Base-by-base conservation (phyloP, 768 basidiomycete genomes). In the Boletus tylopilopsis region DNA sequence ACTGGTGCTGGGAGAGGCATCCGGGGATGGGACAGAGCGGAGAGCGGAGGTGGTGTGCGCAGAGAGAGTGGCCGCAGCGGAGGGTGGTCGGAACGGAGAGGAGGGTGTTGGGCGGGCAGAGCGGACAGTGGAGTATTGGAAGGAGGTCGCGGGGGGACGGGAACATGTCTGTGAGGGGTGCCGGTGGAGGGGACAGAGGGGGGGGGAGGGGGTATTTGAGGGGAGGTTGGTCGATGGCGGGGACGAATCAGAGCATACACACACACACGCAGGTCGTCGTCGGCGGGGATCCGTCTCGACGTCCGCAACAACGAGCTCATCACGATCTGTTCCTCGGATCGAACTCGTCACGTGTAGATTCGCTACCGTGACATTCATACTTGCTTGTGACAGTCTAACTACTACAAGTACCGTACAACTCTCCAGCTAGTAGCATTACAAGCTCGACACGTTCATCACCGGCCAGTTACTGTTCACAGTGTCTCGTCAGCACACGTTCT, bases 51-150 rank as follows among this genome's bases (percentile, higher is more conserved):
- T 90, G 88, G n/a, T 21, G 38, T 0, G 80, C 66, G 59, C 92
- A 96, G 54, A 94, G 54, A 19, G 91, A 77, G 64, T 96, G 93
- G 45, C 93, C 93, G 61, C 93, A 96, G 58, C 73, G 78, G 34
- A 95, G 82, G 9, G 74, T 78, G 30, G 78, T 70, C 3, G 84
- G 83, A 4, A 70, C 62, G 21, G 58, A 49, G 21, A 84, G 71
- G 46, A 68, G 47, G 21, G 64, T 34, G 1, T 64, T 51, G 7
- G 67, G 62, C 1, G 59, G 45, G 57, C 87, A 88, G 66, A 79
- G 60, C 4, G 80, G 76, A 60, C 88, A 90, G 45, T 51, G 48
- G 49, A 85, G 70, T 47, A 80, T 61, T 32, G 71, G 58, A 45
- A 68, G 56, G 54, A 76, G 61, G 54, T 58, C 58, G 30, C 54